A percentile compares a stretch with the other conserved stretches of the same genome.
Conservation (phyloP, 805 yeast genomes). For the Candida golubevii region DNA sequence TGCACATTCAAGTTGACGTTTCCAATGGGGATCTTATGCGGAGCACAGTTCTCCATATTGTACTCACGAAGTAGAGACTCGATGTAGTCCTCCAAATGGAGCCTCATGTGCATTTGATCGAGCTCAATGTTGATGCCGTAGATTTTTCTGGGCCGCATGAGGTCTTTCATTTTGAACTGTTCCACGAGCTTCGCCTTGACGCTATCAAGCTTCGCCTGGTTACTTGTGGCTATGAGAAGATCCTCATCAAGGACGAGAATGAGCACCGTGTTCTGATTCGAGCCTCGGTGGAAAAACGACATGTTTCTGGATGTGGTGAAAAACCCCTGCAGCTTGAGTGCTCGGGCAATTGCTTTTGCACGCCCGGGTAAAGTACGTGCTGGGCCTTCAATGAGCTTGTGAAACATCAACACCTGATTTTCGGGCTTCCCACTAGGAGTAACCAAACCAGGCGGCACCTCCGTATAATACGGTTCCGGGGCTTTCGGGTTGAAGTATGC, state of each 20-base stretch:
- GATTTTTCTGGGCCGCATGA: neutral
- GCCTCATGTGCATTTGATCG: neutral
- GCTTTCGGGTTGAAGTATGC: neutral
- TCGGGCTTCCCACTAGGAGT: neutral
- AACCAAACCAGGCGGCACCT: neutral
- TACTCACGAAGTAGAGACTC: conserved; percentile 3
- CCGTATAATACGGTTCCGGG: neutral
- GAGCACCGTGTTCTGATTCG: neutral
- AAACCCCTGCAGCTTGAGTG: neutral
- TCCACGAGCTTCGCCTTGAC: neutral
- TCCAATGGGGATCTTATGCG: neutral
- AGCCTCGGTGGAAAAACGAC: neutral
- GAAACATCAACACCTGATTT: neutral
- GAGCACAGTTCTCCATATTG: conserved; percentile 1
- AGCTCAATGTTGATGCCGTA: neutral
- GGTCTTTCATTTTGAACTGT: conserved; percentile 1
- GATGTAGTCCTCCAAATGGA: conserved; percentile 1
- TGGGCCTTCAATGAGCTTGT: neutral
- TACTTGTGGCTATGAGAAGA: neutral
- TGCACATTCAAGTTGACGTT: conserved; percentile 1
- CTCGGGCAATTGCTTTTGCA: neutral
- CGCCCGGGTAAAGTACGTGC: neutral
- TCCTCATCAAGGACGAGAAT: neutral
- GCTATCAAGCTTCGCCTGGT: neutral
- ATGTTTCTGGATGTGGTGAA: neutral